Conservation (phyloP, 1,139 yeast genomes). For the Geotrichum histeridarum region DNA sequence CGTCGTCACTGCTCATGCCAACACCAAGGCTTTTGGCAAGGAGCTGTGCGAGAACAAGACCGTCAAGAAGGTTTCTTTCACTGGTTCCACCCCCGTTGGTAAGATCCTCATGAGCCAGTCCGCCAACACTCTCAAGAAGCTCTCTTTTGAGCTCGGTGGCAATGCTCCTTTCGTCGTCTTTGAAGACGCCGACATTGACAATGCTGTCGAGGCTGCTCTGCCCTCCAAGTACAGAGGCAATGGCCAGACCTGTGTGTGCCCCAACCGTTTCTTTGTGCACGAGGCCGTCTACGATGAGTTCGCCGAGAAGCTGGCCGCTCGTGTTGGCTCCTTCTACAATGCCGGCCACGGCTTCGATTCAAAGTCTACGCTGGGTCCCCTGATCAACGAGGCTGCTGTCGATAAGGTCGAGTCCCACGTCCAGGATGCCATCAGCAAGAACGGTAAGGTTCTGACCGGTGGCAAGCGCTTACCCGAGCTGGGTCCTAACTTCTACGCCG, state of each 20-base stretch:
- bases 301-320: conserved; percentile 46
- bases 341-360: conserved; percentile 72
- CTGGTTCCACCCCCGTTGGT: conserved; percentile 87
- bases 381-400: conserved; percentile 63
- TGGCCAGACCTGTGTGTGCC: conserved; percentile 83
- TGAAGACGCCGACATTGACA: conserved; percentile 73
- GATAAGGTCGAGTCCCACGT: conserved; percentile 67
- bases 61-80: conserved; percentile 75
- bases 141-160: conserved; percentile 87
- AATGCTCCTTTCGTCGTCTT: conserved; percentile 89
- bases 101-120: conserved; percentile 73
- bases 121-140: conserved; percentile 70
- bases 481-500: conserved; percentile 71
- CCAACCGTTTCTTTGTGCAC: conserved; percentile 69
- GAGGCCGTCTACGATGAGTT: conserved; percentile 58
- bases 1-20: conserved; percentile 55
- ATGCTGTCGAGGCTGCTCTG: conserved; percentile 68
- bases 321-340: conserved; percentile 48
- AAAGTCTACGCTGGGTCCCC: conserved; percentile 72
- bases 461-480: conserved; percentile 63
- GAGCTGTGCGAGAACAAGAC: conserved; percentile 62
- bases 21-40: conserved; percentile 53
- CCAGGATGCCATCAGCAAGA: conserved; percentile 66
- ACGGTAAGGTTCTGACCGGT: conserved; percentile 60
- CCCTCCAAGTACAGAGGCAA: conserved; percentile 67